phyloP scores from a whole-genome alignment of 169 alveolate genomes.

The Plasmodium gonderi region DNA sequence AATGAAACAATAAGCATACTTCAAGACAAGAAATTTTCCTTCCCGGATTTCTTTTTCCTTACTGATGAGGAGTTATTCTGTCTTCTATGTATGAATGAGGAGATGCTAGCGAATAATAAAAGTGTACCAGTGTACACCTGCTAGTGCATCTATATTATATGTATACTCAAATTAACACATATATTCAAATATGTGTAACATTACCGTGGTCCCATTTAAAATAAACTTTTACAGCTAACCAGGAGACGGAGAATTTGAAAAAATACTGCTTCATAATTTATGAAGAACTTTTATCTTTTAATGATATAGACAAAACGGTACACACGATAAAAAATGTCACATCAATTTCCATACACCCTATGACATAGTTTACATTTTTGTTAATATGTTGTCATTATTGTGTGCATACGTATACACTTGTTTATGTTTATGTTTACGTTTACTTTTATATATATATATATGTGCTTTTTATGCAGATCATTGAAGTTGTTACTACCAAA shows the following conservation, averaged over 20 bases:
- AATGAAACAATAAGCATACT: slow-evolving; percentile 41
- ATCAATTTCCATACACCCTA: not conserved
- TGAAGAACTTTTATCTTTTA: slow-evolving; percentile 57
- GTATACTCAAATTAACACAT: not conserved
- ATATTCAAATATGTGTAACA: not conserved
- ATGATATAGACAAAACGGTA: slow-evolving; percentile 69
- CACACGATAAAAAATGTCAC: not conserved
- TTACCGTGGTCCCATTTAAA: not conserved
- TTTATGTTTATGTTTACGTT: not conserved
- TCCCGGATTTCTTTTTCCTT: slow-evolving; percentile 65
- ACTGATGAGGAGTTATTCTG: slow-evolving; percentile 52
- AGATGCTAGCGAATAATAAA: not conserved
- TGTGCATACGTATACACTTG: not conserved
- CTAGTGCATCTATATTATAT: too few species aligned
- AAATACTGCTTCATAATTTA: slow-evolving; percentile 67
- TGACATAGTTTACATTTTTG: not conserved
- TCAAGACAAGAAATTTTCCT: slow-evolving; percentile 65
- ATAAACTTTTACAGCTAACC: slow-evolving; percentile 14
- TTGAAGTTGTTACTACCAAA: slow-evolving; percentile 64
- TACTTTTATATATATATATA: not conserved
- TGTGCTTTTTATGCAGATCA: slow-evolving; percentile 15
- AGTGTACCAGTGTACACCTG: not conserved
- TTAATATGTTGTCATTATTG: not conserved
- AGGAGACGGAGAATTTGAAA: slow-evolving; percentile 43
- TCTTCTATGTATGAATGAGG: slow-evolving; percentile 18